Percentiles rank a stretch among this genome's conserved stretches.
These are phyloP conservation scores for Diutina catenulata DNA, from an alignment of 1,139 yeast species.

Conservation along the genomic window DNA sequence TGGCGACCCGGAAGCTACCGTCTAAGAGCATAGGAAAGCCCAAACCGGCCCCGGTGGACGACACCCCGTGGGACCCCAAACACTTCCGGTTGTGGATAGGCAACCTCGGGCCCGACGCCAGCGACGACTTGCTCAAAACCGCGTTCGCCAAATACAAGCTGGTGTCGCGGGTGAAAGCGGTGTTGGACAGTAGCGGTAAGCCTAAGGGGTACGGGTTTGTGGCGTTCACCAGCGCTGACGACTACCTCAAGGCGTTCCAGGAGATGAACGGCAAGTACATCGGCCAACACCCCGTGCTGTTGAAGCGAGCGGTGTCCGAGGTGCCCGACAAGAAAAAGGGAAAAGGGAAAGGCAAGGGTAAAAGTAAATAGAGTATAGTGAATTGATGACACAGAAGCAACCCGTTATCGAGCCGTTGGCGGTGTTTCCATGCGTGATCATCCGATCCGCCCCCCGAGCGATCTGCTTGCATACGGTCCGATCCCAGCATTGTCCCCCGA, in stretches of 20 bases:
- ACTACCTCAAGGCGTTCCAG: constrained; percentile 57
- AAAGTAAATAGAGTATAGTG: too few species aligned
- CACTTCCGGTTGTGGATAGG: constrained; percentile 70
- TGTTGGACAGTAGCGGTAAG: constrained; percentile 31
- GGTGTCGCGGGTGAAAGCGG: constrained; percentile 45
- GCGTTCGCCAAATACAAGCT: constrained; percentile 43
- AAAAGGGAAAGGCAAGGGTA: not conserved
- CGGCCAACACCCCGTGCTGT: constrained; percentile 62
- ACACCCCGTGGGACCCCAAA: constrained; percentile 51
- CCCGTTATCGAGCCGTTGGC: too few species aligned
- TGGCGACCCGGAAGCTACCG: too few species aligned
- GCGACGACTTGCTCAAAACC: constrained; percentile 36
- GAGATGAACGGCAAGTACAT: constrained; percentile 69
- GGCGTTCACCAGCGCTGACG: constrained; percentile 49
- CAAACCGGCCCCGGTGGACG: too few species aligned
- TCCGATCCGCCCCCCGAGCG: too few species aligned
- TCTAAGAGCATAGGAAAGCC: too few species aligned
- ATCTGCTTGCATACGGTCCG: too few species aligned
- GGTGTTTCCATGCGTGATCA: too few species aligned
- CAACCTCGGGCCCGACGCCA: constrained; percentile 58
- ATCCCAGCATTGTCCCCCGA: too few species aligned
- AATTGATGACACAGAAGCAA: too few species aligned
- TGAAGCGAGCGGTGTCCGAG: constrained; percentile 52
- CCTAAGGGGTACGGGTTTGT: constrained; percentile 66
- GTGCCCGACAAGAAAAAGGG: constrained; percentile 9